Evolutionary conservation across 371 early-diverging fungal genomes (phyloP).

Genomic region (Mucor irregularis): DNA sequence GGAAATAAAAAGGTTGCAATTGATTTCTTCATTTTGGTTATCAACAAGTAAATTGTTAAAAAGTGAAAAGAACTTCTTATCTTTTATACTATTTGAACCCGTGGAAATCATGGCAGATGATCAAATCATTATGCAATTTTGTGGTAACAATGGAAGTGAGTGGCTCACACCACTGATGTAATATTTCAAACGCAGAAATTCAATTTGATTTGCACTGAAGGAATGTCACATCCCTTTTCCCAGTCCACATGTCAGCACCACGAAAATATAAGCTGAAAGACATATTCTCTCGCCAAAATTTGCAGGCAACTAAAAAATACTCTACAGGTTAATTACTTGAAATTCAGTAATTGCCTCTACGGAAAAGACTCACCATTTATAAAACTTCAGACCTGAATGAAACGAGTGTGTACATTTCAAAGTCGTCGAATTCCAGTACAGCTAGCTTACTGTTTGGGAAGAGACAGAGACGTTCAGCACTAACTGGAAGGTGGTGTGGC

Average conservation of each 20-base stretch:
- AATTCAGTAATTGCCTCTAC: too few relatives aligned
- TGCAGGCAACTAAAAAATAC: background rate
- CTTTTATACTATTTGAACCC: background rate
- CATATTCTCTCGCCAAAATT: background rate
- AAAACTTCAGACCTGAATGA: background rate
- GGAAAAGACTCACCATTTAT: too few relatives aligned
- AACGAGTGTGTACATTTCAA: background rate
- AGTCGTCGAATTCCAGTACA: background rate
- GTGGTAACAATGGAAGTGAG: too few relatives aligned
- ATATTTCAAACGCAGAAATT: too few relatives aligned
- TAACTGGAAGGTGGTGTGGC: background rate
- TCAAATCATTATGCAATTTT: slow-evolving; percentile 2
- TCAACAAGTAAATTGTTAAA: background rate
- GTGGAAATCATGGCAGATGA: background rate
- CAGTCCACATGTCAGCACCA: too few relatives aligned
- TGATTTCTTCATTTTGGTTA: background rate
- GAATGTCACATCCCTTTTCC: too few relatives aligned
- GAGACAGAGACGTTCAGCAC: too few relatives aligned
- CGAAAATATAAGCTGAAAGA: too few relatives aligned
- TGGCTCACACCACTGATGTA: too few relatives aligned
- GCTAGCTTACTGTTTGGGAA: background rate
- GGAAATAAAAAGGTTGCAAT: background rate
- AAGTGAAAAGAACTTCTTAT: background rate
- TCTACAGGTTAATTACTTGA: too few relatives aligned
- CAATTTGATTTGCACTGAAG: too few relatives aligned